Base-by-base conservation (phyloP, 2,329 filamentous ascomycete species). In the Colletotrichum sp. region DNA sequence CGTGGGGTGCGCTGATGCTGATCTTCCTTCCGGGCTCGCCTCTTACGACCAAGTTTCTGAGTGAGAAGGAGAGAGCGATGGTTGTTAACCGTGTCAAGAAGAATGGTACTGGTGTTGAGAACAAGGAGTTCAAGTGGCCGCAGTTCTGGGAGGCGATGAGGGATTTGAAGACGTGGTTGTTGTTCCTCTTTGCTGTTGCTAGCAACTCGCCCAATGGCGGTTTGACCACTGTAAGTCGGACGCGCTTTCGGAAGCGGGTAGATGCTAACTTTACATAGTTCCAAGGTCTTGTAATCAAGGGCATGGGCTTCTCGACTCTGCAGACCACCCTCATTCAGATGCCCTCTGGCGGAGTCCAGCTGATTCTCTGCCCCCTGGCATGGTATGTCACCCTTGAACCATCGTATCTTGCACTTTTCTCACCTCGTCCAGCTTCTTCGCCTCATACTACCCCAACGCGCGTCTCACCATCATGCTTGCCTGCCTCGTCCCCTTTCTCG, bases 21-120 rank as follows among this genome's bases (percentile, higher is more conserved):
- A 90, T 87, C 85, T 87, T 87, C 52, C 86, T 94, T 2, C 70
- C 70, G 8, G 91, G 93, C 80, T 89, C 90, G 80, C 91, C 92
- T 76, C 88, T 93, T 21, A 81, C 87, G 0, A 89, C 89, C 0
- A 89, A 89, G 1, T 73, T 70, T 1, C 6, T 97, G 34, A 93
- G 86, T 5, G 89, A 93, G 68, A 88, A 92, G 63, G 94, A 96
- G 78, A 91, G 91, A 16, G 82, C 92, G 0, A 87, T 95, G 57
- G 93, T 93, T 0, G 86, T 96, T 24, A 94, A 95, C 78, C 89
- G 95, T 0, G 91, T 96, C 7, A 88, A 94, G 0, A 88, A 91
- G 32, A 96, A 96, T 79, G 92, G 95, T 81, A 95, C 95, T 76
- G 94, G 95, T 0, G 92, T 94, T n/a, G 93, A 93, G 3, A 94